These are phyloP conservation scores for Pichia sp. DNA, from an alignment of 1,139 yeast species.

Conservation along the genomic window DNA sequence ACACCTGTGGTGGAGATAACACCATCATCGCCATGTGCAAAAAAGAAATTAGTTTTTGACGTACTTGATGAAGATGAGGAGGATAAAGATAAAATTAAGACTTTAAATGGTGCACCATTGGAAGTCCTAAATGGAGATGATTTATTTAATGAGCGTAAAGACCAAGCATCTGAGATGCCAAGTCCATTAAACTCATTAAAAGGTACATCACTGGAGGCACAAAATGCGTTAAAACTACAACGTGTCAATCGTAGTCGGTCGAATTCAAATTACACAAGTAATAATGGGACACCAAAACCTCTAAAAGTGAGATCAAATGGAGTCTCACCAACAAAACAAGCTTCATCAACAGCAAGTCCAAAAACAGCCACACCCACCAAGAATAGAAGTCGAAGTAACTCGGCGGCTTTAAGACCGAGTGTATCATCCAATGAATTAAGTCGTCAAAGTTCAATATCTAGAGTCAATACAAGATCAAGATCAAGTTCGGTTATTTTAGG, in stretches of 20 bases:
- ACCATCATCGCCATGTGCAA: conserved; percentile 1
- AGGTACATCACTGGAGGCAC: conserved; percentile 15
- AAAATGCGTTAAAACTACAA: conserved; percentile 15
- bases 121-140: not conserved
- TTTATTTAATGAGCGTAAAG: not conserved
- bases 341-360: not conserved
- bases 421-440: not conserved
- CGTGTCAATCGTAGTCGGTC: conserved; percentile 20
- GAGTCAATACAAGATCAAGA: conserved; percentile 14
- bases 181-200: conserved; percentile 28
- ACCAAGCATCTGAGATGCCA: conserved; percentile 9
- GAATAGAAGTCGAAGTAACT: conserved; percentile 23
- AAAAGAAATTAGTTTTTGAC: not conserved
- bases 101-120: not conserved
- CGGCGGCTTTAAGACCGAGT: not conserved
- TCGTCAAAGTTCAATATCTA: conserved; percentile 7
- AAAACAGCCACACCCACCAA: conserved; percentile 15
- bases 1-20: not conserved
- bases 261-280: conserved; percentile 14
- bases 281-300: not conserved
- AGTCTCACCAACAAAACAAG: conserved; percentile 1
- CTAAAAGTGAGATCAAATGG: not conserved
- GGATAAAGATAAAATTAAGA: not conserved
- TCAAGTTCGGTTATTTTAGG: conserved; percentile 18
- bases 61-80: not conserved